A percentile compares a stretch with the other conserved stretches of the same genome.
Evolutionary conservation across 2,329 filamentous ascomycete species (phyloP).

Genomic region (Cercospora sp.): DNA sequence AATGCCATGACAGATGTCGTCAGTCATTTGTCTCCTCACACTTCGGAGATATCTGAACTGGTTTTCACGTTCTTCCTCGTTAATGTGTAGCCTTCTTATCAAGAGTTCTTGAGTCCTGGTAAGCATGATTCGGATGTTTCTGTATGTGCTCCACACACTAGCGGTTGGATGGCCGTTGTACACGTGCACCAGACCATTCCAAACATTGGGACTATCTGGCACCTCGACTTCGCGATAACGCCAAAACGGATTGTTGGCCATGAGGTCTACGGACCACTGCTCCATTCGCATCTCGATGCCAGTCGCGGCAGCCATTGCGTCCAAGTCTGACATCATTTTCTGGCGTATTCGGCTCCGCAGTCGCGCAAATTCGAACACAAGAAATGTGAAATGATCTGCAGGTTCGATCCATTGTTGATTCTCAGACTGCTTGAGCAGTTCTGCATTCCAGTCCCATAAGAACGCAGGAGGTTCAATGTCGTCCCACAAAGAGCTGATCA

Average conservation of each 20-base stretch:
- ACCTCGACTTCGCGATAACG: constrained; percentile 34
- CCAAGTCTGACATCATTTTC: constrained; percentile 23
- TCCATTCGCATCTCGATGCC: constrained; percentile 34
- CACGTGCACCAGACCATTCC: constrained; percentile 34
- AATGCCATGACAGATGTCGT: constrained; percentile 35
- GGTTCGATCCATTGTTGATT: constrained; percentile 22
- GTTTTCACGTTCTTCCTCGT: constrained; percentile 20
- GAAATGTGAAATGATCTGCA: constrained; percentile 28
- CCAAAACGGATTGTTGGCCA: constrained; percentile 26
- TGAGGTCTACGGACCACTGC: constrained; percentile 32
- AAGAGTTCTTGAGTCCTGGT: constrained; percentile 34
- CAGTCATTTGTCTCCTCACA: constrained; percentile 34
- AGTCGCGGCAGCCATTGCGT: constrained; percentile 27
- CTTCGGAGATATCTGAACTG: constrained; percentile 32
- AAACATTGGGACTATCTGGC: constrained; percentile 33
- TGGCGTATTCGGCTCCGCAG: constrained; percentile 27
- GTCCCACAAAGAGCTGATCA: constrained; percentile 36
- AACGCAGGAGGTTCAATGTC: constrained; percentile 34
- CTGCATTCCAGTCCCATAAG: constrained; percentile 33
- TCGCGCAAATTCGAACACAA: constrained; percentile 32
- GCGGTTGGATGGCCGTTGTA: constrained; percentile 28
- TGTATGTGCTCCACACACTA: constrained; percentile 33
- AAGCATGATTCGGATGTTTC: constrained; percentile 35
- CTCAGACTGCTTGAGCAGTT: constrained; percentile 23
- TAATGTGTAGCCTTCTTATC: constrained; percentile 24